phyloP scores from a whole-genome alignment of 2,329 filamentous ascomycete species.

The Mariannaea elegans region DNA sequence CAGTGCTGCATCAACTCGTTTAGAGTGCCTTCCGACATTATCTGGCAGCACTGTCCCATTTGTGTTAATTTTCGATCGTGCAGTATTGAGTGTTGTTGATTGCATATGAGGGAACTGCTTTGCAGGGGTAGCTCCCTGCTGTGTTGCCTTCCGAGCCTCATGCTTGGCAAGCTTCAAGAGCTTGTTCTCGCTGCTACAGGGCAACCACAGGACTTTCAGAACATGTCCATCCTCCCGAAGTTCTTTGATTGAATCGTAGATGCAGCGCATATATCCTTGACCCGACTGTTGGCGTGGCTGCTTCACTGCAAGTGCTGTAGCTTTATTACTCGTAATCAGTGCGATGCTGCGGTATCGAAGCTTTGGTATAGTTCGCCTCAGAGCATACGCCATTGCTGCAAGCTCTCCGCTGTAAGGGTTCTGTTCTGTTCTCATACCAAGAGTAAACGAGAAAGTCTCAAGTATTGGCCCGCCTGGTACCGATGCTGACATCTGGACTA shows the following conservation, averaged over 20 bases:
- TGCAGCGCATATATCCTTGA: conserved; percentile 28
- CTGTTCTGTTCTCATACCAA: conserved; percentile 26
- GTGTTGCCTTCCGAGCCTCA: not conserved
- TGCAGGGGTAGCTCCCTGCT: not conserved
- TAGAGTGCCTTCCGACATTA: not conserved
- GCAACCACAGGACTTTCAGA: conserved; percentile 18
- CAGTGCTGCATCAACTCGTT: not conserved
- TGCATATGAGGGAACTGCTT: not conserved
- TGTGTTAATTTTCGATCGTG: not conserved
- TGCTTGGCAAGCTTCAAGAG: not conserved
- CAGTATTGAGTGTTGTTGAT: not conserved
- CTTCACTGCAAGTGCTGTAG: conserved; percentile 18
- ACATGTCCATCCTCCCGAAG: conserved; percentile 9
- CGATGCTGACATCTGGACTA: conserved; percentile 6
- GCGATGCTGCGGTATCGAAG: conserved; percentile 12
- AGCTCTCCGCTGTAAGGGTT: conserved; percentile 30
- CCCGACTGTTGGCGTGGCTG: conserved; percentile 30
- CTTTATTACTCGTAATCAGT: conserved; percentile 28
- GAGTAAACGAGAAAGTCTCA: conserved; percentile 28
- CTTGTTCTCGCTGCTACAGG: not conserved
- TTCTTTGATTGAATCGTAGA: conserved; percentile 6
- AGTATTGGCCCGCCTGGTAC: conserved; percentile 1
- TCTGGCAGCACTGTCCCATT: not conserved
- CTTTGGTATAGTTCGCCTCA: conserved; percentile 15
- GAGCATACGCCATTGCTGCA: conserved; percentile 25